Base-by-base conservation (phyloP, 139 green algal species). In the Raphidocelis subcapitata region DNA sequence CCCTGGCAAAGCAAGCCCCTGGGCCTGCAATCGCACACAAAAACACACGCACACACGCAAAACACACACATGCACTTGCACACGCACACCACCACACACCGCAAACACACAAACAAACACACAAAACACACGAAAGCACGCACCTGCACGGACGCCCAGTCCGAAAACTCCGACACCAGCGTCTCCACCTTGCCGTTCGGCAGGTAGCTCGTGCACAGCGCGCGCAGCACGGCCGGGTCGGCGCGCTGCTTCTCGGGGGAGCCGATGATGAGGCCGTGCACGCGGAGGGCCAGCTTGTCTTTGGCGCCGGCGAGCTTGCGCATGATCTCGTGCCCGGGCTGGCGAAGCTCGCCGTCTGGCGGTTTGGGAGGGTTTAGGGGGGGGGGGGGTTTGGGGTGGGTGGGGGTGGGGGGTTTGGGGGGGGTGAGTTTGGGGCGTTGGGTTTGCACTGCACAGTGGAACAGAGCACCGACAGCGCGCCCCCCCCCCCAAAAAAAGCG, bases 221-320 rank as follows among this genome's bases (percentile, higher is more conserved):
- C 65, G 37, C 84, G 71, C 76, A 96, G 86, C 72, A 96, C 91
- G 1, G 91, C 91, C 0, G 91, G 91, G 84, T 96, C 91, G 1
- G 91, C 87, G 12, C 88, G 74, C 80, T 92, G 87, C 77, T 93
- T 90, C 62, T 94, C 87, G 5, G 91, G 91, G 5, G 77, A 79
- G n/a, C 86, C 86, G 28, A 96, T 77, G 21, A 96, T 88, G 21
- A 96, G 86, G 20, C 90, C 89, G 76, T 96, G 91, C 55, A 96
- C 91, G 23, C 91, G 77, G 75, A 96, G 81, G 12, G 79, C 75
- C 41, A 95, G 83, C 76, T 91, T 92, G 77, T 95, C 89, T 59
- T 94, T 93, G n/a, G 70, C 70, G 21, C 57, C 76, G 20, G 76
- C 70, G 44, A 96, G 89, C 82, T 96, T 95, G 35, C 87, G 77